Conservation (phyloP, 2,329 filamentous ascomycete species). For the Colletotrichum acutatum region DNA sequence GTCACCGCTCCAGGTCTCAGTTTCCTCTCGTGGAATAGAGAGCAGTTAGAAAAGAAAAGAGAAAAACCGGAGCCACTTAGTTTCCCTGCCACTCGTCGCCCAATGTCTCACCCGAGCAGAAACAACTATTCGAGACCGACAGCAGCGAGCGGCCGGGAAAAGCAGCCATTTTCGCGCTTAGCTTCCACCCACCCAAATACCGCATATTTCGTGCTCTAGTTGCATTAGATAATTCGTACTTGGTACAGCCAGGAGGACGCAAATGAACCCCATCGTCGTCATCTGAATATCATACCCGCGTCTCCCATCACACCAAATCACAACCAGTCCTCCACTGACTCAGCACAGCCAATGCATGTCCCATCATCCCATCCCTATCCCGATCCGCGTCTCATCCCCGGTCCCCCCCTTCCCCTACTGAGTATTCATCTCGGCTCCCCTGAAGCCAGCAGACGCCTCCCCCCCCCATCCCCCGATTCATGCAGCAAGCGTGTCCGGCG, state of each 20-base stretch:
- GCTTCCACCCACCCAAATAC: too few relatives aligned
- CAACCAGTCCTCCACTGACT: neutral
- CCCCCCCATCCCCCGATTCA: neutral
- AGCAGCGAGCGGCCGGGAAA: neutral
- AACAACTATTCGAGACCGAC: neutral
- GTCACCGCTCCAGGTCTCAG: conserved; percentile 31
- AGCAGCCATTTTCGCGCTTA: neutral
- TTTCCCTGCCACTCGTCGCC: neutral
- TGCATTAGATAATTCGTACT: too few relatives aligned
- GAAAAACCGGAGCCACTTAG: neutral
- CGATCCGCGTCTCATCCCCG: too few relatives aligned
- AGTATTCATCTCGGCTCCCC: neutral
- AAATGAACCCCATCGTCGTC: neutral
- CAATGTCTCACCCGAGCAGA: neutral
- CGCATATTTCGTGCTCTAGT: too few relatives aligned
- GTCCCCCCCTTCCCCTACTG: too few relatives aligned
- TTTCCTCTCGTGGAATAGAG: neutral
- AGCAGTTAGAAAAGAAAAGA: neutral
- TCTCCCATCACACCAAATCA: neutral
- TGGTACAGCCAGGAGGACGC: too few relatives aligned
- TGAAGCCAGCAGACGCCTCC: neutral
- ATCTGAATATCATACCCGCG: neutral
- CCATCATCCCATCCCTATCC: neutral
- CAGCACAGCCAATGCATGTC: neutral
- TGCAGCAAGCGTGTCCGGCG: neutral